Percentiles rank a stretch among this genome's conserved stretches.
phyloP scores from a whole-genome alignment of 345 rosid species.

The sweet orange (Citrus sinensis) region DVS_A1.0 CM039168.1:13461001-13461500 shows the following conservation, averaged over 20 bases:
- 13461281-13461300: conserved; percentile 71
- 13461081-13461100: background rate
- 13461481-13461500: conserved; percentile 95
- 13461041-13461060: no score
- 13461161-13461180: background rate
- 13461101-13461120: background rate
- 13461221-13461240: conserved; percentile 75
- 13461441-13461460: conserved; percentile 92
- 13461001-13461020: background rate
- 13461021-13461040: background rate
- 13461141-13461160: background rate
- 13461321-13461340: conserved; percentile 98
- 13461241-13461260: conserved; percentile 71
- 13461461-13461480: conserved; percentile 96
- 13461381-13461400: conserved; percentile 89
- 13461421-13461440: conserved; percentile 92
- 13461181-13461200: background rate
- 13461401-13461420: conserved; percentile 90
- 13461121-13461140: background rate
- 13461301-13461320: conserved; percentile 86
- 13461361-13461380: conserved; percentile 80
- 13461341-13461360: conserved; percentile 97
- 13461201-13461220: conserved; percentile 55
- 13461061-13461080: background rate
- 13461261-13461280: conserved; percentile 82